A percentile compares a stretch with the other conserved stretches of the same genome.
Evolutionary conservation across 2,329 filamentous ascomycete genomes (phyloP).

Genomic region (Laburnicola sp.): DNA sequence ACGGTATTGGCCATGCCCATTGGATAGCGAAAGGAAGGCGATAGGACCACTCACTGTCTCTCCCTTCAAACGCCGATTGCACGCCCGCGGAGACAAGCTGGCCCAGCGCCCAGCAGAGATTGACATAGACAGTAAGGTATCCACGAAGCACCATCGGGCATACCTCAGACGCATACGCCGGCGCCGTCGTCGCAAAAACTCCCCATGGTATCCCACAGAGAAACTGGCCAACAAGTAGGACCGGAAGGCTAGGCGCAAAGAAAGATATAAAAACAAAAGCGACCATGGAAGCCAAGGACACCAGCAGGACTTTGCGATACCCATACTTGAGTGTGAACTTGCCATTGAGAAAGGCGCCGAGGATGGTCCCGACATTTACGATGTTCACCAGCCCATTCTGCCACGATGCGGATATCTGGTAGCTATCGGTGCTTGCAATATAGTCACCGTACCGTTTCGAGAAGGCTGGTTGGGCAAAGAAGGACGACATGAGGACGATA

Average conservation of each 20-base stretch:
- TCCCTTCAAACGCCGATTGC: constrained; percentile 64
- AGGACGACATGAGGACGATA: constrained; percentile 74
- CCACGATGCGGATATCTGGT: constrained; percentile 47
- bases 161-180: constrained; percentile 58
- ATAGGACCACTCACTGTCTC: constrained; percentile 64
- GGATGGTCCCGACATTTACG: constrained; percentile 44
- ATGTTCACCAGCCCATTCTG: constrained; percentile 49
- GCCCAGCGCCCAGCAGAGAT: constrained; percentile 47
- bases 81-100: constrained; percentile 71
- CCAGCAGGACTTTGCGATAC: constrained; percentile 23
- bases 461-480: constrained; percentile 57
- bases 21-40: constrained; percentile 67
- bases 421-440: constrained; percentile 29
- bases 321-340: constrained; percentile 45
- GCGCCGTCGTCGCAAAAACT: constrained; percentile 47
- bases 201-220: constrained; percentile 44
- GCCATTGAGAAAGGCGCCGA: constrained; percentile 48
- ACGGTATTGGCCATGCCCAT: constrained; percentile 71
- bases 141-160: constrained; percentile 68
- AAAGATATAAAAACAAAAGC: constrained; percentile 27
- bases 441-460: constrained; percentile 43
- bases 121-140: constrained; percentile 56
- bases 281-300: constrained; percentile 16
- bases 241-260: constrained; percentile 21
- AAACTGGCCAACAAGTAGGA: constrained; percentile 24